These are phyloP conservation scores for Ascochyta pisi DNA, from an alignment of 2,329 filamentous ascomycete species.

Conservation along the genomic window DNA sequence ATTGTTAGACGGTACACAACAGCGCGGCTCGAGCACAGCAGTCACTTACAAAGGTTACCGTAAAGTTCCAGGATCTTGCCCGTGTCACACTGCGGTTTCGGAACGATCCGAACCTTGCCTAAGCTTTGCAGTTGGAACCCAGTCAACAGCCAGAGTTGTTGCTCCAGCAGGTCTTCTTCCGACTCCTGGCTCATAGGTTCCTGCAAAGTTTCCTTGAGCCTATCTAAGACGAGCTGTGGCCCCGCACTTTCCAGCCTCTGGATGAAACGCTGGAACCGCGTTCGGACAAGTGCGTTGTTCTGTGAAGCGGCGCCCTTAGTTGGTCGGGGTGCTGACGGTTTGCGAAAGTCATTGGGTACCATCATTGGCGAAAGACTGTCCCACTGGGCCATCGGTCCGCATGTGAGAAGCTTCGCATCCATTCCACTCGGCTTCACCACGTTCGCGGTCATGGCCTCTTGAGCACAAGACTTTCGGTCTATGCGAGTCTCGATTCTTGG, in stretches of 20 bases:
- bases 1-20: slow-evolving; percentile 38
- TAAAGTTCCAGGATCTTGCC: slow-evolving; percentile 49
- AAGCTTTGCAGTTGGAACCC: slow-evolving; percentile 55
- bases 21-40: slow-evolving; percentile 22
- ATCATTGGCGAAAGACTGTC: slow-evolving; percentile 38
- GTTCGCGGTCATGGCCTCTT: slow-evolving; percentile 3
- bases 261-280: slow-evolving; percentile 61
- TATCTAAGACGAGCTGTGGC: slow-evolving; percentile 60
- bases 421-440: slow-evolving; percentile 15
- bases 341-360: slow-evolving; percentile 25
- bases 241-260: slow-evolving; percentile 63
- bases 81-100: slow-evolving; percentile 38
- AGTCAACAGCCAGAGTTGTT: slow-evolving; percentile 69
- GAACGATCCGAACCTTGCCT: slow-evolving; percentile 29
- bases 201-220: slow-evolving; percentile 59
- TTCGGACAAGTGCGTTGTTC: slow-evolving; percentile 36
- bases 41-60: slow-evolving; percentile 49
- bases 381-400: slow-evolving; percentile 44
- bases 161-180: slow-evolving; percentile 60
- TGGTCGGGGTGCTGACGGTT: slow-evolving; percentile 21
- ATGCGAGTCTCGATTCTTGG: slow-evolving; percentile 30
- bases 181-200: slow-evolving; percentile 50
- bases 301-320: slow-evolving; percentile 26
- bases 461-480: slow-evolving; percentile 24
- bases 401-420: slow-evolving; percentile 26